phyloP scores from a whole-genome alignment of 495 filamentous ascomycete species.

The Lasiosphaeria ovina region DNA sequence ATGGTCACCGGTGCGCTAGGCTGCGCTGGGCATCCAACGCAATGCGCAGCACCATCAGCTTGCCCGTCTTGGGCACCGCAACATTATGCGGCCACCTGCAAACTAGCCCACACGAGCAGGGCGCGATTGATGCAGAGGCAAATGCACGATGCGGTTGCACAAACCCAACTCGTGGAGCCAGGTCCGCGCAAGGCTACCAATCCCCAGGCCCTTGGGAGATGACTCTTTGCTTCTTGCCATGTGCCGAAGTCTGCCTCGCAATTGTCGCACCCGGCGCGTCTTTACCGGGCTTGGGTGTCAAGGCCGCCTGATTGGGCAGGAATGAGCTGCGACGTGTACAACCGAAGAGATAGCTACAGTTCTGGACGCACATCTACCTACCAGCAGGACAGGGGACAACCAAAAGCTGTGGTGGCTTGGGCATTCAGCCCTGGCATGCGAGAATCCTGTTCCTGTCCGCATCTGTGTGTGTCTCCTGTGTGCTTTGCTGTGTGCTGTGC shows the following conservation, averaged over 20 bases:
- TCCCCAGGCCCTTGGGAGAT: neutral
- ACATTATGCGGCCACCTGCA: too few relatives aligned
- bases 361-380: too few relatives aligned
- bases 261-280: neutral
- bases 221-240: neutral
- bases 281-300: slow-evolving; percentile 9
- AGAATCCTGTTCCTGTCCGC: too few relatives aligned
- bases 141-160: neutral
- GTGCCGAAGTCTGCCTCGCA: neutral
- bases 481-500: too few relatives aligned
- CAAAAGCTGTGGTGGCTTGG: neutral
- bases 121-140: neutral
- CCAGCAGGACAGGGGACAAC: neutral
- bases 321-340: slow-evolving; percentile 8
- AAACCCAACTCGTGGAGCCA: neutral
- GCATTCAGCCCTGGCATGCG: neutral
- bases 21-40: too few relatives aligned
- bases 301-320: slow-evolving; percentile 22
- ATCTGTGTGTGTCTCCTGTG: too few relatives aligned
- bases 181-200: neutral
- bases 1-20: too few relatives aligned
- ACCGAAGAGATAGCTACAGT: neutral
- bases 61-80: too few relatives aligned
- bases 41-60: too few relatives aligned
- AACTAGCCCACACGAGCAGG: neutral